Evolutionary conservation across 2,329 filamentous ascomycete species (phyloP), one percentile per base, ranked within the genome.

Genomic region (Chaetomium olivaceum): DNA sequence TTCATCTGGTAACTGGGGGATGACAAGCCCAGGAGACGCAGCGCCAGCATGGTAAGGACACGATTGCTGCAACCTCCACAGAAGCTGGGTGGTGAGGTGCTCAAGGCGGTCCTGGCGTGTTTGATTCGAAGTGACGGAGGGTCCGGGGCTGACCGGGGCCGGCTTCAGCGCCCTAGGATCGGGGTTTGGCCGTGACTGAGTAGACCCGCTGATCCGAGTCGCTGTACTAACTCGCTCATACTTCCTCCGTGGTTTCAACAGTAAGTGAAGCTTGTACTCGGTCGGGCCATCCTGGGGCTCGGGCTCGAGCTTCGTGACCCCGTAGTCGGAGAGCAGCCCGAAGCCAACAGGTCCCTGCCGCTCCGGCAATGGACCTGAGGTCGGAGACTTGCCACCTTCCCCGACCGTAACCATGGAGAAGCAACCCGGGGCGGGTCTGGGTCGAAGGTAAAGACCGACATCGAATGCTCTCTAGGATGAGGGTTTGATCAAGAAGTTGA

Each of bases 361-460:
- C 58, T 54, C 74, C 69, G 61, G 65, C 62, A 65, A 69, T 64
- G 39, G 66, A 25, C 58, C 67, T 33, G 58, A 78, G 73, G 71
- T 79, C 3, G 63, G 25, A 31, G 74, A 69, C 62, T 74, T 77
- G 58, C 75, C 78, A 62, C 76, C 77, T 50, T 81, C 80, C 48
- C 80, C 0, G 88, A 84, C 12, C 83, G 87, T 60, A 90, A 85
- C 95, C 95, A 99, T 19, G 95, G 95, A 21, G 94, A 98, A 16
- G 91, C 90, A 43, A 98, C 92, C 76, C 91, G 84, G 1, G 92
- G 91, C 55, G 93, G 92, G 70, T 97, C 90, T 2, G 92, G 89
- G 68, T 97, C 92, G 76, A 91, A 99, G 0, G 94, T 97, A 76
- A 99, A 99, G 71, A 99, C 92, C 14, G 94, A 97, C 65, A 95